Conservation (phyloP, 2,329 filamentous ascomycete species). For the Tolypocladium paradoxum region DNA sequence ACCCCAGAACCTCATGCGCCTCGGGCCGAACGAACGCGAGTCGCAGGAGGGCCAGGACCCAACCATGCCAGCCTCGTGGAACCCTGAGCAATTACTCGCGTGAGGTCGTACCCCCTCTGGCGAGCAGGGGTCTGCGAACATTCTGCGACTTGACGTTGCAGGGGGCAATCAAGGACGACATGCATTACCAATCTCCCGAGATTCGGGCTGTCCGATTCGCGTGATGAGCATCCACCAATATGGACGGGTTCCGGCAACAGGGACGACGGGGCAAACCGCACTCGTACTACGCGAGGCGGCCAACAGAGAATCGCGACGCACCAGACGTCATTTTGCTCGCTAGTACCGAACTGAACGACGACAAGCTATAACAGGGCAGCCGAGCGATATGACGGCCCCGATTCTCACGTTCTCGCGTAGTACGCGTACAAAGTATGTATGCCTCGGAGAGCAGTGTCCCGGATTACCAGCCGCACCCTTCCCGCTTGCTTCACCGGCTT, state of each 20-base stretch:
- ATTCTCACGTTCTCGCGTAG: too few relatives aligned
- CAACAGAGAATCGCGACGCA: not conserved
- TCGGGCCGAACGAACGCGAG: slow-evolving; percentile 4
- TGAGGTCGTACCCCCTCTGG: not conserved
- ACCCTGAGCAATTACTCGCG: not conserved
- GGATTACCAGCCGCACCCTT: not conserved
- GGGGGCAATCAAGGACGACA: not conserved
- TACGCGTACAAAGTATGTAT: too few relatives aligned
- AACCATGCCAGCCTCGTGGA: not conserved
- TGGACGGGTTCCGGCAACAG: not conserved
- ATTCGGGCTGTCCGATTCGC: slow-evolving; percentile 1
- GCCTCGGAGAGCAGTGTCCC: too few relatives aligned
- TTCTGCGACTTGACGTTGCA: not conserved
- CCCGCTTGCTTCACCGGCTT: slow-evolving; percentile 17
- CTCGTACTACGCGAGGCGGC: not conserved
- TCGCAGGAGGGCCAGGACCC: not conserved
- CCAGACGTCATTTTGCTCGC: not conserved
- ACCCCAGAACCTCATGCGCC: not conserved
- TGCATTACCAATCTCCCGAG: not conserved
- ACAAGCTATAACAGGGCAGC: not conserved
- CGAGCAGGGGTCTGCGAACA: not conserved
- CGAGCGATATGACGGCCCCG: not conserved
- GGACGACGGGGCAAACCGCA: not conserved
- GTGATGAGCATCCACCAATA: not conserved
- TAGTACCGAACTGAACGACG: not conserved